Evolutionary conservation across 495 filamentous ascomycete species (phyloP).

Genomic region (Filosporella fistucella): DNA sequence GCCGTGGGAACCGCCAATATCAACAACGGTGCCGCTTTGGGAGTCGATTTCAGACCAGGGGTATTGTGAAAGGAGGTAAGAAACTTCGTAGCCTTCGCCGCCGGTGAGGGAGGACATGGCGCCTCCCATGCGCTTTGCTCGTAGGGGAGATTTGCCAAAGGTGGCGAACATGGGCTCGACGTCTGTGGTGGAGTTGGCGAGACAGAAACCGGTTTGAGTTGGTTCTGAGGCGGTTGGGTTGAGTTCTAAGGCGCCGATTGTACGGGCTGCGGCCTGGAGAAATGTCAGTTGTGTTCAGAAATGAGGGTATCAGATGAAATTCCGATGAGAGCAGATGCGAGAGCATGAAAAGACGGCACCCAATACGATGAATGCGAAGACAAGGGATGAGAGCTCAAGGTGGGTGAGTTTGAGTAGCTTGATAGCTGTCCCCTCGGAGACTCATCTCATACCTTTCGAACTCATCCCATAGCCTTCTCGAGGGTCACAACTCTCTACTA

Average conservation of each 20-base stretch:
- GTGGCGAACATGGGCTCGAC: constrained; percentile 46
- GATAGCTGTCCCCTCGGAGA: no score
- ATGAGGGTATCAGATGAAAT: not conserved
- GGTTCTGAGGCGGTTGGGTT: constrained; percentile 35
- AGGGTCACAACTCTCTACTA: no score
- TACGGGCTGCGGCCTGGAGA: constrained; percentile 22
- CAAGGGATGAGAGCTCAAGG: no score
- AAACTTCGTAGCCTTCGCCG: constrained; percentile 44
- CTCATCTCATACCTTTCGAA: no score
- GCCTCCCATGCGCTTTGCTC: constrained; percentile 43
- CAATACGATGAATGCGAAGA: no score
- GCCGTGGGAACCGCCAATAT: constrained; percentile 52
- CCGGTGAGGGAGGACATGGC: constrained; percentile 47
- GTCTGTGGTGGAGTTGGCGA: constrained; percentile 40
- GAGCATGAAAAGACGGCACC: no score
- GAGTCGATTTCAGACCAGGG: constrained; percentile 37
- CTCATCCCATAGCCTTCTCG: no score
- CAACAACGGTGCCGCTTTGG: constrained; percentile 40
- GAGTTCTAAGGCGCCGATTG: constrained; percentile 26
- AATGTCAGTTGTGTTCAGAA: constrained; percentile 5
- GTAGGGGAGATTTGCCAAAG: constrained; percentile 37
- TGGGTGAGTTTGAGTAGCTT: no score
- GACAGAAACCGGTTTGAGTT: constrained; percentile 43
- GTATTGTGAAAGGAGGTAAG: constrained; percentile 38
- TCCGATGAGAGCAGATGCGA: no score